Evolutionary conservation across 2,329 filamentous ascomycete species (phyloP), one percentile per base, ranked within the genome.

Genomic region (Emericellopsis atlantica): DNA sequence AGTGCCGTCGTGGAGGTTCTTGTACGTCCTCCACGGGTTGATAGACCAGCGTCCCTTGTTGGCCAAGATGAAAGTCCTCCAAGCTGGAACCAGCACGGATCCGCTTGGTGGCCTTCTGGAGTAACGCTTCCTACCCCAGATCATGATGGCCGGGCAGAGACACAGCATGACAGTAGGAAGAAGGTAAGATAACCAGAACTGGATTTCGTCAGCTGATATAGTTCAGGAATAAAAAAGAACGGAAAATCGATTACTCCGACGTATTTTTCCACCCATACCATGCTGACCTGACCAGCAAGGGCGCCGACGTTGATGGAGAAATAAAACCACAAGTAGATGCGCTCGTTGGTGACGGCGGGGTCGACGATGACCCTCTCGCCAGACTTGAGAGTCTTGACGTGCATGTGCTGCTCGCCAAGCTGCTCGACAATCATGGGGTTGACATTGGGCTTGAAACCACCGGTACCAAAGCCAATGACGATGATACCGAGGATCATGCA

Each of bases 241-340:
- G 5, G 5, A 21, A 21, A 21, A 21, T 21, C 18, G n/a, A 21
- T 3, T 21, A 21, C 18, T 5, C 84, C 84, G 33, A 86, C 70
- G 44, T 84, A 81, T 49, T 82, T 76, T 59, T 86, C 82, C 1
- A 76, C 76, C 51, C 84, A 87, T 3, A 77, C 77, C 76, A 82
- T 84, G 52, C 64, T 66, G 43, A 82, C 66, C 56, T 79, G 77
- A 10, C 73, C 79, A 32, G 70, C 47, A 36, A 83, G 65, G 6
- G 79, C 76, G 34, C 84, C 83, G 21, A 82, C 58, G 52, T 86
- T 86, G 62, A 85, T 82, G 57, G 79, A 72, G 42, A 83, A 66
- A 59, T 85, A 86, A 57, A 84, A 85, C 57, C 76, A 81, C 49
- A 76, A 69, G 54, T 79, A 84, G 40, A 85, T 76, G 21, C 77